Evolutionary conservation across 129 eudicot species (phyloP).

Genomic region (Flaveria bidentis): DNA sequence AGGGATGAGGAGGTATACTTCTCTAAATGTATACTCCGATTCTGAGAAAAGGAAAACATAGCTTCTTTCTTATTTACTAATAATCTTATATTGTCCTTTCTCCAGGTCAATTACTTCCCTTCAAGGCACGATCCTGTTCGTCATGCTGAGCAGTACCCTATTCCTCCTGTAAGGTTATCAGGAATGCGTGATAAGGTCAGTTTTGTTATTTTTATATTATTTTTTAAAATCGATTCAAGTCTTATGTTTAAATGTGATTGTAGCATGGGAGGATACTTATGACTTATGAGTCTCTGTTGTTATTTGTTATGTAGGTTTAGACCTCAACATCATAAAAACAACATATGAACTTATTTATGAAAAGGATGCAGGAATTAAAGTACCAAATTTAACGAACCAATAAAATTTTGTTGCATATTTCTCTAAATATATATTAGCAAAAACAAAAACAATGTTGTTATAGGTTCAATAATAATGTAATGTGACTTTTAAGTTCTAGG

Average conservation of each 20-base stretch:
- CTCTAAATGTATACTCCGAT: not conserved
- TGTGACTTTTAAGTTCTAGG: no score
- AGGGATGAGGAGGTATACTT: slow-evolving; percentile 64
- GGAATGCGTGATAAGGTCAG: slow-evolving; percentile 70
- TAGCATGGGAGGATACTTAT: no score
- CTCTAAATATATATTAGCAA: not conserved
- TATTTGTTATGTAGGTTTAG: no score
- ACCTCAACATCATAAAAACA: not conserved
- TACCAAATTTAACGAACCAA: not conserved
- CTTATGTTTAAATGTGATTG: not conserved
- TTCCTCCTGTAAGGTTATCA: slow-evolving; percentile 50
- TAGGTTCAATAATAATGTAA: no score
- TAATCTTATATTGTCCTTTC: not conserved
- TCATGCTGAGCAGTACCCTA: slow-evolving; percentile 69
- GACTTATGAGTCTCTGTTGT: no score
- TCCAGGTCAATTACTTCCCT: slow-evolving; percentile 69
- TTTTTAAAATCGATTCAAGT: slow-evolving; percentile 4
- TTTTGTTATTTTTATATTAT: not conserved
- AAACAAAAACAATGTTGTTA: not conserved
- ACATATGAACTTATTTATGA: not conserved
- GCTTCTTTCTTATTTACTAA: not conserved
- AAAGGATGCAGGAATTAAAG: not conserved
- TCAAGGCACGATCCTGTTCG: slow-evolving; percentile 64
- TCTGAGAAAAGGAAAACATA: not conserved
- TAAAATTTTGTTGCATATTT: not conserved